Percentiles rank a stretch among this genome's conserved stretches.
Conservation (phyloP, 768 basidiomycete species). For the Phlebiopsis gigantea region DNA sequence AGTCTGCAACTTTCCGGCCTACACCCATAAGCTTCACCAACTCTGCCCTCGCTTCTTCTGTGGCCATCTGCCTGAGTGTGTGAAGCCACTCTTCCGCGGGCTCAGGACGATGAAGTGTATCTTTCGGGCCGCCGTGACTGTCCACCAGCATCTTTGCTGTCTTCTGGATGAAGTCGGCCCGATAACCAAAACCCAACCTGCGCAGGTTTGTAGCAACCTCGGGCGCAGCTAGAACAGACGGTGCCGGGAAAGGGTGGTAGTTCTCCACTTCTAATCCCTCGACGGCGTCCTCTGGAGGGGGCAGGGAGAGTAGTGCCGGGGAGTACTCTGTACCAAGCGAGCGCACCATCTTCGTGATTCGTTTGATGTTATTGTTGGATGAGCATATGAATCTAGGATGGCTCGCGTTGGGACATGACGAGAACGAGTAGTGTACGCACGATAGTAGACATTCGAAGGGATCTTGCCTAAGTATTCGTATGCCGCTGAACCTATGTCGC, state of each 20-base stretch:
- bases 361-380: constrained; percentile 92
- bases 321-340: constrained; percentile 77
- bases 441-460: constrained; percentile 95
- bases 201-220: constrained; percentile 63
- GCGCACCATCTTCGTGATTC: constrained; percentile 93
- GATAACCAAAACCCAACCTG: constrained; percentile 89
- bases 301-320: constrained; percentile 51
- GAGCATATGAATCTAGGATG: constrained; percentile 87
- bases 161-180: constrained; percentile 82
- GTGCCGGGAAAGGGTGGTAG: constrained; percentile 85
- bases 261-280: constrained; percentile 17
- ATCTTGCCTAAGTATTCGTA: constrained; percentile 85
- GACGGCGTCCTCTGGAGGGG: constrained; percentile 17
- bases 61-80: constrained; percentile 43
- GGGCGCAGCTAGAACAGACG: constrained; percentile 56
- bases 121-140: constrained; percentile 32
- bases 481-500: constrained; percentile 66
- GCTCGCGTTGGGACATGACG: background rate
- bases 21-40: constrained; percentile 85
- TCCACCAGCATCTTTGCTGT: constrained; percentile 77
- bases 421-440: constrained; percentile 44
- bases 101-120: constrained; percentile 26
- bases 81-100: constrained; percentile 57
- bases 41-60: constrained; percentile 62
- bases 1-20: constrained; percentile 96